Evolutionary conservation across 1,284 basidiomycete species (phyloP).

Genomic region (Xanthoconium separans): DNA sequence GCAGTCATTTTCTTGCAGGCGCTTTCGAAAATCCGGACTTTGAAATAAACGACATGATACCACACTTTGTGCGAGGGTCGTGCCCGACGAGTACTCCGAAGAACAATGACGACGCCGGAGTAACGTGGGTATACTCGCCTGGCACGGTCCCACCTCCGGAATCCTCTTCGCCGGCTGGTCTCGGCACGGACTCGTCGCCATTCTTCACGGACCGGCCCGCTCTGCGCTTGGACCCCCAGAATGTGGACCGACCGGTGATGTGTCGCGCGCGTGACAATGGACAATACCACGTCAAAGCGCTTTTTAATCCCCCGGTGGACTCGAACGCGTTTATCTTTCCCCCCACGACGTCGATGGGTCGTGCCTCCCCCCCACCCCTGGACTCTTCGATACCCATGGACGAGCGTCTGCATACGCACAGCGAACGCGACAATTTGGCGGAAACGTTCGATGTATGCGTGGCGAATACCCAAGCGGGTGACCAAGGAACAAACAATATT

Average conservation of each 20-base stretch:
- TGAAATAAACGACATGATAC: background rate
- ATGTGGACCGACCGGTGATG: background rate
- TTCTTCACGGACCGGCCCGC: background rate
- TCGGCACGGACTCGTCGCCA: background rate
- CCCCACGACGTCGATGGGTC: background rate
- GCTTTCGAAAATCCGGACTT: background rate
- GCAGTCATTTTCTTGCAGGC: background rate
- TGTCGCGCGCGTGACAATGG: background rate
- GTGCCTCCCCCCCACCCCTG: background rate
- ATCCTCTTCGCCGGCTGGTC: conserved; percentile 23
- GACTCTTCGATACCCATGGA: background rate
- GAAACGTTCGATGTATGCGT: conserved; percentile 15
- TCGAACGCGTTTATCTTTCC: background rate
- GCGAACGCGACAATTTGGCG: background rate
- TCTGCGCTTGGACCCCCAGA: background rate
- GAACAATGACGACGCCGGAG: background rate
- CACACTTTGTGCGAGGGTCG: background rate
- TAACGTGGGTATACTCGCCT: conserved; percentile 9
- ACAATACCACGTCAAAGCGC: conserved; percentile 3
- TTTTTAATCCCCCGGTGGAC: background rate
- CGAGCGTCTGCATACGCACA: background rate
- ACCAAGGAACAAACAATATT: background rate
- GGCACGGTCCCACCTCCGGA: conserved; percentile 16
- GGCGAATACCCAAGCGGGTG: background rate
- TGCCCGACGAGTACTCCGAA: conserved; percentile 9